Conservation (phyloP, 169 alveolate species). For the Plasmodium gonderi region DNA sequence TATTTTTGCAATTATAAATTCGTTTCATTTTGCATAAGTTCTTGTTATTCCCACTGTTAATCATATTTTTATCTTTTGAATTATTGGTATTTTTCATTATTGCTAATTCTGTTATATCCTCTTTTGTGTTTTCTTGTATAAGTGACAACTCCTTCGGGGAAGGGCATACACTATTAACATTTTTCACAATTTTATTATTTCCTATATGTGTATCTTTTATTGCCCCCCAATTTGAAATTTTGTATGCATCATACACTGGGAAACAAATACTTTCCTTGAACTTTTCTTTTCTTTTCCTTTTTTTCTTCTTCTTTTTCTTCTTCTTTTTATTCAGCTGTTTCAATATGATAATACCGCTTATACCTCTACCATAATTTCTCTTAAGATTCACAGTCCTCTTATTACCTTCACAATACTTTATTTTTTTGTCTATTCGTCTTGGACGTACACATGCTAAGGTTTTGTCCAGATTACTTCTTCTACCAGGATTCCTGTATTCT, state of each 20-base stretch:
- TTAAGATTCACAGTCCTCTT: background rate
- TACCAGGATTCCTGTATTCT: background rate
- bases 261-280: background rate
- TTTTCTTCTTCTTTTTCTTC: slow-evolving; percentile 19
- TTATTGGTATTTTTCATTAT: background rate
- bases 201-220: background rate
- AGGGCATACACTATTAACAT: background rate
- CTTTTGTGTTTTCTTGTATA: background rate
- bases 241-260: background rate
- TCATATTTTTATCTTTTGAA: background rate
- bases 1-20: background rate
- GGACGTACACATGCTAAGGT: background rate
- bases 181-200: background rate
- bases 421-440: background rate
- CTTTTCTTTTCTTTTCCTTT: slow-evolving; percentile 2
- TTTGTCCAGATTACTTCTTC: background rate
- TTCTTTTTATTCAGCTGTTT: background rate
- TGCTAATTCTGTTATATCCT: background rate
- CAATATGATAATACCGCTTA: background rate
- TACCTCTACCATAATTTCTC: background rate
- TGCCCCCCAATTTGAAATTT: background rate
- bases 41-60: too few relatives aligned
- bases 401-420: background rate
- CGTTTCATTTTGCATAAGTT: background rate
- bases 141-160: too few relatives aligned